A percentile compares a stretch with the other conserved stretches of the same genome.
Evolutionary conservation across 1,139 yeast species (phyloP).

Genomic region (Trichomonascaceae sp.): DNA sequence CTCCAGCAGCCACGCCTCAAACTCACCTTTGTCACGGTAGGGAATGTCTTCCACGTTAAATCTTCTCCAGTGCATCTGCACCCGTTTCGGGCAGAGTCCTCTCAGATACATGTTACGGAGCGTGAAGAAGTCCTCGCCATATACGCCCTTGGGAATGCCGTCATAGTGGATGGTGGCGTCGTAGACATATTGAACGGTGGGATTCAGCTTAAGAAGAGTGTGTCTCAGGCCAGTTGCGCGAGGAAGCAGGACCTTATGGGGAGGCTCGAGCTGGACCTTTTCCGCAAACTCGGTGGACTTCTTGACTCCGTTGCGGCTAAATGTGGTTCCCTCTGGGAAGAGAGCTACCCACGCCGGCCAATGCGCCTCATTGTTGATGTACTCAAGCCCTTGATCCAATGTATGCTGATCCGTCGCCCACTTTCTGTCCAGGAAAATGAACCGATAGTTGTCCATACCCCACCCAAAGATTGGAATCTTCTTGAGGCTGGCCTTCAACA

Average conservation of each 20-base stretch:
- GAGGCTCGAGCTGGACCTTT: conserved; percentile 31
- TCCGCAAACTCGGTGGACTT: conserved; percentile 46
- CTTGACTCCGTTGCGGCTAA: conserved; percentile 49
- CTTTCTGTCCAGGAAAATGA: conserved; percentile 69
- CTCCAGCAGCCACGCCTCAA: conserved; percentile 62
- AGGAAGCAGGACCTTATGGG: conserved; percentile 64
- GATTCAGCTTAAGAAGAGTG: conserved; percentile 43
- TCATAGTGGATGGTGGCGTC: conserved; percentile 78
- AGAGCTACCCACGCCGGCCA: conserved; percentile 43
- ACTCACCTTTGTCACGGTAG: conserved; percentile 38
- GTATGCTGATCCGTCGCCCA: conserved; percentile 66
- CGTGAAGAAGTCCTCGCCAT: conserved; percentile 69
- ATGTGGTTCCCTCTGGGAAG: conserved; percentile 93
- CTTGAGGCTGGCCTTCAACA: conserved; percentile 66
- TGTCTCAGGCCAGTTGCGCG: conserved; percentile 68
- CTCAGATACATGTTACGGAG: conserved; percentile 48
- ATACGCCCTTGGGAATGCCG: conserved; percentile 46
- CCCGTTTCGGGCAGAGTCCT: conserved; percentile 58
- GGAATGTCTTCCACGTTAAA: conserved; percentile 54
- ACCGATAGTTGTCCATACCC: conserved; percentile 74
- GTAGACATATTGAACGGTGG: conserved; percentile 55
- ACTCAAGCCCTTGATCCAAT: conserved; percentile 42
- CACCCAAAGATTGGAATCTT: conserved; percentile 68
- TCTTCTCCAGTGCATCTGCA: conserved; percentile 52
- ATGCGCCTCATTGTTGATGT: conserved; percentile 30